phyloP scores from a whole-genome alignment of 2,329 filamentous ascomycete species.

The Paramyrothecium sp. region DNA sequence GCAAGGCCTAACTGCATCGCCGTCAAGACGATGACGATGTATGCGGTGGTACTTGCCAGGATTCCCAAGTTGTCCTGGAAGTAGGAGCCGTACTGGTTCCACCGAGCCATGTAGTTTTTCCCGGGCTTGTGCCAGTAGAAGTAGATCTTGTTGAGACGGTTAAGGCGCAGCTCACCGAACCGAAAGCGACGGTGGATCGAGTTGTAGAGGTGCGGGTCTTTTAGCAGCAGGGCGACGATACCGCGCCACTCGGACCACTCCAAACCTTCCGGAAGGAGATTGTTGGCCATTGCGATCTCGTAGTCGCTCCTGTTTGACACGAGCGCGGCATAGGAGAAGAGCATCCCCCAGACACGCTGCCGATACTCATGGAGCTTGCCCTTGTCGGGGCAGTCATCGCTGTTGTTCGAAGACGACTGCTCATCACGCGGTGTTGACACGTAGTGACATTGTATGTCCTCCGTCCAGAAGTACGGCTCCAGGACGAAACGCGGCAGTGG shows the following conservation, averaged over 20 bases:
- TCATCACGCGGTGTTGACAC: too few species aligned
- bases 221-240: conserved; percentile 18
- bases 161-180: conserved; percentile 37
- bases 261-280: conserved; percentile 29
- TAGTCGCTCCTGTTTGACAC: conserved; percentile 34
- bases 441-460: neutral
- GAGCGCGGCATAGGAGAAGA: conserved; percentile 33
- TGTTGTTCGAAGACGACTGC: too few species aligned
- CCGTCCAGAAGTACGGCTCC: conserved; percentile 14
- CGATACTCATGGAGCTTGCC: neutral
- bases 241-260: conserved; percentile 35
- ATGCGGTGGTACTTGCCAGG: conserved; percentile 35
- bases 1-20: conserved; percentile 45
- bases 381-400: too few species aligned
- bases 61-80: conserved; percentile 33
- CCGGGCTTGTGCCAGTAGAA: conserved; percentile 18
- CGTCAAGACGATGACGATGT: conserved; percentile 39
- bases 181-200: conserved; percentile 30
- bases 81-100: neutral
- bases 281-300: conserved; percentile 24
- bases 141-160: conserved; percentile 39
- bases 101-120: neutral
- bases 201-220: conserved; percentile 22
- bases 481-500: conserved; percentile 26
- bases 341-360: conserved; percentile 14